Evolutionary conservation across 2,329 filamentous ascomycete genomes (phyloP), one percentile per base, ranked within the genome.

Genomic region (Arachnopeziza araneosa): DNA sequence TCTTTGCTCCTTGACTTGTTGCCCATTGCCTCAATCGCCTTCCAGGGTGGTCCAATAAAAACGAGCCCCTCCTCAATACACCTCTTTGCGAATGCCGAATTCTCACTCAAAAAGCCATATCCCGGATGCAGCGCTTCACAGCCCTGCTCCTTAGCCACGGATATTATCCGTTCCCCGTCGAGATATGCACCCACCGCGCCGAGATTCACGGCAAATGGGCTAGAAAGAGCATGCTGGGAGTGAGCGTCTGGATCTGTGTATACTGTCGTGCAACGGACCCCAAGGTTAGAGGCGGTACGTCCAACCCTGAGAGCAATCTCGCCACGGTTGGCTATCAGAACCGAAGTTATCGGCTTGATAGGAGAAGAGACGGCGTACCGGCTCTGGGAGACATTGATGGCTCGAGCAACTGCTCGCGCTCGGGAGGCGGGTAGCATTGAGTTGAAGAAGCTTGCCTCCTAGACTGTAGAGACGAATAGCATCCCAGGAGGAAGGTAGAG

Each of bases 281-380:
- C 93, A 72, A 96, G 89, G 64, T 89, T 85, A 55, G 90, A 82
- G 36, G 95, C 95, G 23, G 95, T 99, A 66, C 87, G 85, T 66
- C 93, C 89, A 67, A 99, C 95, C 67, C 95, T 90, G 73, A 99
- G 81, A 55, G 95, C 95, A 69, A 99, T 99, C 76, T 99, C 95
- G 69, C 95, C 95, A 68, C 95, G 88, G 74, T 99, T 99, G 57
- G 95, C 95, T 72, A 99, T 98, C 24, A 99, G 82, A 50, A 98
- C 89, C 9, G 92, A 96, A 58, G 85, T 86, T 66, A 87, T 83
- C 30, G 83, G 81, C 17, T 49, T 60, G 19, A 23, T 8, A 24
- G 58, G 50, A 36, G 62, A 36, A 36, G 60, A 64, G 36, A 65
- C 65, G 44, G 65, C 57, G 49, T 63, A 60, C 26, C 66, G 65